Evolutionary conservation across 176 grass and related monocot species (phyloP), one percentile per base, ranked within the genome.

Genomic region (Secale cereale): DNA sequence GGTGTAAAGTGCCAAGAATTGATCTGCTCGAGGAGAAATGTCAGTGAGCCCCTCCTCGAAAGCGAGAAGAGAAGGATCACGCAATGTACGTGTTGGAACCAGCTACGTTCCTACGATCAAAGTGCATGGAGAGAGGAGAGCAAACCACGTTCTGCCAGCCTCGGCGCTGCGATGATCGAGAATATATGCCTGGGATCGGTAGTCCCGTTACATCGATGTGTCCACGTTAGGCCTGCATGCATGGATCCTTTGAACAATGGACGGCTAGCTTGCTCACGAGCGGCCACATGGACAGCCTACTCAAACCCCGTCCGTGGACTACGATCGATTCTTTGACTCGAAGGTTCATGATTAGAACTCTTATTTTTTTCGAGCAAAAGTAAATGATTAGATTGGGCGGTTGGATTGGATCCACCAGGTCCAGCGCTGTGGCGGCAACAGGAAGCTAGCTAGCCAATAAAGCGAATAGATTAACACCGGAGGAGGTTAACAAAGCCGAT

Each of bases 241-340:
- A 7, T 0, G 57, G 57, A 56, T 56, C 1, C 57, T 60, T 60
- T 19, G 52, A 2, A 56, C 52, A 22, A 22, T 2, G 7, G 54
- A 22, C 54, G 20, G 54, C 19, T 45, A 7, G 59, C 61, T 1
- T 3, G 12, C 8, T 69, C 72, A 87, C 86, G 86, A 61, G 48
- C 23, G 36, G 62, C 48, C 86, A 87, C 86, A 77, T 77, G 86
- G 72, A 69, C 13, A 23, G 63, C 77, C 48, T 70, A n/a, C n/a
- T n/a, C n/a, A 22, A 76, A 10, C 7, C 17, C 72, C 72, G 45
- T 64, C 12, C 30, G 11, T 85, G 20, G 26, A 29, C n/a, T 2
- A 25, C 19, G 23, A 81, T 81, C 28, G 17, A 26, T 59, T 87
- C 46, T 57, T 87, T 14, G 33, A 11, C 45, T 23, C 8, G 7